Evolutionary conservation across 2,329 filamentous ascomycete species (phyloP).

Genomic region (Aspergillus transmontanensis): DNA sequence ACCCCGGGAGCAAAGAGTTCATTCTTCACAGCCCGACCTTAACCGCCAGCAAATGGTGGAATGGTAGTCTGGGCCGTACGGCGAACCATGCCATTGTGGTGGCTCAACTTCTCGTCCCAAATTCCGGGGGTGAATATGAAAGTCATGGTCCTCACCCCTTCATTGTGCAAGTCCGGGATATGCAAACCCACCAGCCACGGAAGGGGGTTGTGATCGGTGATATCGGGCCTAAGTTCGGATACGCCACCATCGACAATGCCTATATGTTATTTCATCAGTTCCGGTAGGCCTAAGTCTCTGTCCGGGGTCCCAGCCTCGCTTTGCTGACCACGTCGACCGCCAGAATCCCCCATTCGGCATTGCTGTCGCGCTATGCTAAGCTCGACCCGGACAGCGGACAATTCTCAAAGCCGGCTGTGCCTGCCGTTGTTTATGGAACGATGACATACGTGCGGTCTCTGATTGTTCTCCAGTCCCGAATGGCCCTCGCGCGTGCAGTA

Average conservation of each 20-base stretch:
- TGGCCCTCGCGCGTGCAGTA: constrained; percentile 55
- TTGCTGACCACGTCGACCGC: too few species aligned
- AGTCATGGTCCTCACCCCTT: constrained; percentile 54
- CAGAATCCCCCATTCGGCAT: too few species aligned
- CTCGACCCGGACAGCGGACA: not conserved
- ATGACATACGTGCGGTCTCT: constrained; percentile 51
- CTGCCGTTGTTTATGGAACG: constrained; percentile 52
- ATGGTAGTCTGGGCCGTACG: constrained; percentile 53
- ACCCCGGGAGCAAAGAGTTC: constrained; percentile 49
- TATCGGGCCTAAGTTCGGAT: constrained; percentile 58
- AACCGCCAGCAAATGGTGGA: constrained; percentile 59
- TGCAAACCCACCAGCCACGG: constrained; percentile 36
- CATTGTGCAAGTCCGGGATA: constrained; percentile 51
- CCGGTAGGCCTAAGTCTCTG: constrained; percentile 43
- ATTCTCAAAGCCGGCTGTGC: not conserved
- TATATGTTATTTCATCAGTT: constrained; percentile 48
- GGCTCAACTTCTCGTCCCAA: constrained; percentile 46
- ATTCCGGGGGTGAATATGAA: constrained; percentile 34
- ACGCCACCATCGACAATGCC: constrained; percentile 55
- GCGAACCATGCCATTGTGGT: constrained; percentile 58
- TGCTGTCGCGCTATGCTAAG: too few species aligned
- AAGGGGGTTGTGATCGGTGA: constrained; percentile 54
- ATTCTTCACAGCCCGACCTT: constrained; percentile 54
- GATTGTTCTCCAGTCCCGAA: constrained; percentile 48
- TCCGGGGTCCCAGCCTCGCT: too few species aligned